phyloP scores from a whole-genome alignment of 1,139 yeast species.

The Geotrichum reessii region DNA sequence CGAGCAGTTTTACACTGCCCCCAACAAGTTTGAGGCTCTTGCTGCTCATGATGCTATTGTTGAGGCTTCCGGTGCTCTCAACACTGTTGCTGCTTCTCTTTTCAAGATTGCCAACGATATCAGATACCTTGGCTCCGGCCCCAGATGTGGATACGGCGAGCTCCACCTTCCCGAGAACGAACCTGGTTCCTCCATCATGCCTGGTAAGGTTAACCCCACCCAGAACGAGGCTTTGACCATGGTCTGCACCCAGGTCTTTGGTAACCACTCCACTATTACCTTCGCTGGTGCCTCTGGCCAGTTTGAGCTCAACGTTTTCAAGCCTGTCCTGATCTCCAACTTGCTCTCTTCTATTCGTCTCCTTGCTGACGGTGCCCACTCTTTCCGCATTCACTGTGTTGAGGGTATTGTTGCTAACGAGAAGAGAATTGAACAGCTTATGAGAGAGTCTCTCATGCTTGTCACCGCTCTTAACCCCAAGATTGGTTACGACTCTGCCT shows the following conservation, averaged over 20 bases:
- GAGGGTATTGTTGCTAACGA: constrained; percentile 89
- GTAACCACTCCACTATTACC: constrained; percentile 91
- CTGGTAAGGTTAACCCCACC: constrained; percentile 98
- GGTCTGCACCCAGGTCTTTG: constrained; percentile 97
- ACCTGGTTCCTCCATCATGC: constrained; percentile 99
- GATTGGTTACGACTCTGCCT: constrained; percentile 95
- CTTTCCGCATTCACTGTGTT: constrained; percentile 91
- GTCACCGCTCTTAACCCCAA: constrained; percentile 98
- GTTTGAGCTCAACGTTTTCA: constrained; percentile 95
- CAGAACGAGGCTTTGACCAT: constrained; percentile 98
- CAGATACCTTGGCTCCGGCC: constrained; percentile 97
- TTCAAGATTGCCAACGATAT: constrained; percentile 97
- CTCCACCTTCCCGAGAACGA: constrained; percentile 93
- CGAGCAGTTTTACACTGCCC: constrained; percentile 84
- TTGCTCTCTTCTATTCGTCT: constrained; percentile 80
- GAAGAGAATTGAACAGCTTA: constrained; percentile 75
- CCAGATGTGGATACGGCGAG: constrained; percentile 98
- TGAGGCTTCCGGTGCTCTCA: constrained; percentile 94
- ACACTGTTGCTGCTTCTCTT: constrained; percentile 88
- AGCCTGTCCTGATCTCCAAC: constrained; percentile 91
- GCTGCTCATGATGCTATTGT: constrained; percentile 99
- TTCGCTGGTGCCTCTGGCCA: constrained; percentile 98
- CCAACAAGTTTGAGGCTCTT: constrained; percentile 96
- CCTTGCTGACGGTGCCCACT: constrained; percentile 79
- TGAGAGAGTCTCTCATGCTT: constrained; percentile 94